These are phyloP conservation scores for Saccharomyces hybrid DNA, from an alignment of 1,139 yeast genomes.

Conservation along the genomic window DNA sequence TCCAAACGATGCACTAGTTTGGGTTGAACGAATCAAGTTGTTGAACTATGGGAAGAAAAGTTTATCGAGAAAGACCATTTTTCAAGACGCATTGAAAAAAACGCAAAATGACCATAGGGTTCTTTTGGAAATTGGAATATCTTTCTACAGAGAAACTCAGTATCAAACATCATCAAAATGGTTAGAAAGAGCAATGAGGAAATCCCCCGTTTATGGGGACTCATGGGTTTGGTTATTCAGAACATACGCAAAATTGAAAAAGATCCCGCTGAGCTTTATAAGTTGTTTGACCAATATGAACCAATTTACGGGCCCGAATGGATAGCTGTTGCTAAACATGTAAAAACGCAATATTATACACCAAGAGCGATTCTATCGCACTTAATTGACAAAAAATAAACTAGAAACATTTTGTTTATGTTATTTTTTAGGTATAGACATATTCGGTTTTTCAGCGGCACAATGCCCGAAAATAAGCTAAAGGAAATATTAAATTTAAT, in stretches of 20 bases:
- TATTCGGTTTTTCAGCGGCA: no score
- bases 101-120: conserved; percentile 58
- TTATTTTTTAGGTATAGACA: no score
- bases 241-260: conserved; percentile 33
- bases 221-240: conserved; percentile 64
- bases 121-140: conserved; percentile 56
- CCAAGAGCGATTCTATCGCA: conserved; percentile 12
- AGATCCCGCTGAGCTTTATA: conserved; percentile 30
- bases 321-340: conserved; percentile 41
- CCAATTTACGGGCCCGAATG: conserved; percentile 57
- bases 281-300: conserved; percentile 36
- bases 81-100: conserved; percentile 62
- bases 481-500: neutral
- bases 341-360: conserved; percentile 14
- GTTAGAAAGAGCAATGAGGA: conserved; percentile 61
- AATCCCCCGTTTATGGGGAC: conserved; percentile 62
- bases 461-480: no score
- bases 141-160: conserved; percentile 65
- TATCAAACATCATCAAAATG: conserved; percentile 59
- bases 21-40: conserved; percentile 51
- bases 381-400: neutral
- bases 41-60: conserved; percentile 42
- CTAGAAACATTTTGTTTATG: neutral
- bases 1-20: conserved; percentile 53
- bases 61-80: conserved; percentile 48